A percentile compares a stretch with the other conserved stretches of the same genome.
These are phyloP conservation scores for Schwanniomyces vanrijiae DNA, from an alignment of 805 yeast genomes.

Conservation along the genomic window DNA sequence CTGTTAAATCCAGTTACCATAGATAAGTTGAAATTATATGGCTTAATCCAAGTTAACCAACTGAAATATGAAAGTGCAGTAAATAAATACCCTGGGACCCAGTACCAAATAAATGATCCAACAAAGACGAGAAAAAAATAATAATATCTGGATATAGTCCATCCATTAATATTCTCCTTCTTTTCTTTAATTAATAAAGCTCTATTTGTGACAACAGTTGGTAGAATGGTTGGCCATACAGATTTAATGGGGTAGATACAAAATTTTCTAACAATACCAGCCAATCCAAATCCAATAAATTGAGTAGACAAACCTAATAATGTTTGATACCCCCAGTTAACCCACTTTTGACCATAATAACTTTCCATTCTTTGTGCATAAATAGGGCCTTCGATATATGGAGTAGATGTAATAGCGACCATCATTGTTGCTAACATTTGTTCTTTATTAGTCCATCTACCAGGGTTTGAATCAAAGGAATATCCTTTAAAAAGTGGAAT, in stretches of 20 bases:
- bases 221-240: constrained; percentile 29
- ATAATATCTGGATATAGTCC: constrained; percentile 27
- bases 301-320: constrained; percentile 24
- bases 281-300: constrained; percentile 31
- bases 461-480: constrained; percentile 5
- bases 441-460: constrained; percentile 7
- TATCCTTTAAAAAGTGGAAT: constrained; percentile 7
- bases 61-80: constrained; percentile 43
- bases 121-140: constrained; percentile 28
- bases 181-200: constrained; percentile 37
- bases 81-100: constrained; percentile 48
- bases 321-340: constrained; percentile 16
- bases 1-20: constrained; percentile 45
- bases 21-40: constrained; percentile 48
- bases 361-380: constrained; percentile 4
- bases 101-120: constrained; percentile 39
- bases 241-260: constrained; percentile 25
- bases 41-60: constrained; percentile 63
- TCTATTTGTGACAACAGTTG: constrained; percentile 29
- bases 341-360: constrained; percentile 7
- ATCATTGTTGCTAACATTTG: constrained; percentile 9
- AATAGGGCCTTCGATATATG: constrained; percentile 5
- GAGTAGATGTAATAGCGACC: constrained; percentile 4
- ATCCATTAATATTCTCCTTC: constrained; percentile 28
- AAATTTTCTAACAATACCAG: constrained; percentile 29